A percentile compares a stretch with the other conserved stretches of the same genome.
These are phyloP conservation scores for Brassica balearica DNA, from an alignment of 441 rosid species.

Conservation along the genomic window DNA sequence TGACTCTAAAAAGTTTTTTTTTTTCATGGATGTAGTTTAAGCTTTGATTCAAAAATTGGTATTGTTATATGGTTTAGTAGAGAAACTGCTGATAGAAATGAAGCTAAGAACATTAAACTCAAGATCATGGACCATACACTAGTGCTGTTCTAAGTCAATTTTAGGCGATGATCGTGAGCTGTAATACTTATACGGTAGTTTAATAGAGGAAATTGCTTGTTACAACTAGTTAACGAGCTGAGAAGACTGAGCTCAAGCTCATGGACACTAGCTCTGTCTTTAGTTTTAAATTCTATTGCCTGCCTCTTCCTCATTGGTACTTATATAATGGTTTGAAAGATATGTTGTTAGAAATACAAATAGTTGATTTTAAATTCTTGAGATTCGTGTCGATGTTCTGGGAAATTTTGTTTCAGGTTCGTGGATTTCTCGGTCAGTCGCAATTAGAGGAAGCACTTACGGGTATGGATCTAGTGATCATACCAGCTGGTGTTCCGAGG, in stretches of 20 bases:
- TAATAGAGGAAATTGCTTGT: not conserved
- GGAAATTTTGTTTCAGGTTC: constrained; percentile 54
- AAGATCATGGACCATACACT: not conserved
- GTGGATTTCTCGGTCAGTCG: constrained; percentile 82
- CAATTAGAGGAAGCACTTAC: constrained; percentile 80
- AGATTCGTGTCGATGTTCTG: not conserved
- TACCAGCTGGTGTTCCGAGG: constrained; percentile 97
- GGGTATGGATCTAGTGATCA: constrained; percentile 86
- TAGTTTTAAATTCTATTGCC: not conserved
- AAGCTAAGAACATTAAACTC: not conserved
- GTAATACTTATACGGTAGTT: not conserved
- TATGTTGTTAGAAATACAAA: not conserved
- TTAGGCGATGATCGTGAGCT: not conserved
- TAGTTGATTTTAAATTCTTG: not conserved
- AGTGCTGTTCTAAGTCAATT: not conserved
- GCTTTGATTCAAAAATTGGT: not conserved
- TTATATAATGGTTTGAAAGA: not conserved
- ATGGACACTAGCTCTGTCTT: not conserved
- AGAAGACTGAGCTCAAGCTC: constrained; percentile 3
- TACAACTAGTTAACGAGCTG: not conserved
- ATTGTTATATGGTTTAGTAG: not conserved
- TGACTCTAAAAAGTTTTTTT: not conserved
- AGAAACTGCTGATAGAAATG: not conserved
- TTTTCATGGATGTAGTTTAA: not conserved
- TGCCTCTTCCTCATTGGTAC: not conserved